Conservation (phyloP, 2,329 filamentous ascomycete genomes). For the Alternaria postmessia region DNA sequence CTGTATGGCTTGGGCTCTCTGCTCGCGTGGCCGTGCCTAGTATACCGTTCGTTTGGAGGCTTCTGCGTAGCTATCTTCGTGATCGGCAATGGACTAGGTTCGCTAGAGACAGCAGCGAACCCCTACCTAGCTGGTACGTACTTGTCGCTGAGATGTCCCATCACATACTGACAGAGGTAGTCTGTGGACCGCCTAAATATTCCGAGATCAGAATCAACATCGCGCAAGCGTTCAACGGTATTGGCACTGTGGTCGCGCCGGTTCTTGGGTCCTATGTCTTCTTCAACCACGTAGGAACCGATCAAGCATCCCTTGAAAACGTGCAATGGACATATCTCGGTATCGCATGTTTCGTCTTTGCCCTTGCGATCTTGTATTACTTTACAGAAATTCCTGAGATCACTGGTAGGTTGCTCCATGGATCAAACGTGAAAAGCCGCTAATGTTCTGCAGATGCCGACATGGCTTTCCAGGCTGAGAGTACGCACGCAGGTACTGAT, state of each 20-base stretch:
- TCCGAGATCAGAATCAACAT: constrained; percentile 67
- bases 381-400: constrained; percentile 64
- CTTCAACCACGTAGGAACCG: constrained; percentile 63
- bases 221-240: constrained; percentile 66
- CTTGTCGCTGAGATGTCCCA: background rate
- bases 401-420: constrained; percentile 47
- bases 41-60: constrained; percentile 65
- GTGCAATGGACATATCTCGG: constrained; percentile 72
- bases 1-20: constrained; percentile 66
- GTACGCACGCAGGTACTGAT: constrained; percentile 48
- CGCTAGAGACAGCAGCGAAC: constrained; percentile 68
- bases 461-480: constrained; percentile 62
- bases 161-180: constrained; percentile 7
- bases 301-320: constrained; percentile 61
- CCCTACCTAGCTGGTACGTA: constrained; percentile 44
- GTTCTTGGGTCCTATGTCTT: constrained; percentile 69
- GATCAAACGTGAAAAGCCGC: background rate
- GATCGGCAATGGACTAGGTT: constrained; percentile 61
- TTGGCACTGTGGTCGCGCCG: constrained; percentile 66
- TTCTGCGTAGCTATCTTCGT: constrained; percentile 68
- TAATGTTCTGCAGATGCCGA: constrained; percentile 50
- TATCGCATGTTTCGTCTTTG: constrained; percentile 67
- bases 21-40: constrained; percentile 66
- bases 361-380: constrained; percentile 66
- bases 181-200: constrained; percentile 68